Conservation (phyloP, 148 eudicot species). For the Simmondsia chinensis region DNA sequence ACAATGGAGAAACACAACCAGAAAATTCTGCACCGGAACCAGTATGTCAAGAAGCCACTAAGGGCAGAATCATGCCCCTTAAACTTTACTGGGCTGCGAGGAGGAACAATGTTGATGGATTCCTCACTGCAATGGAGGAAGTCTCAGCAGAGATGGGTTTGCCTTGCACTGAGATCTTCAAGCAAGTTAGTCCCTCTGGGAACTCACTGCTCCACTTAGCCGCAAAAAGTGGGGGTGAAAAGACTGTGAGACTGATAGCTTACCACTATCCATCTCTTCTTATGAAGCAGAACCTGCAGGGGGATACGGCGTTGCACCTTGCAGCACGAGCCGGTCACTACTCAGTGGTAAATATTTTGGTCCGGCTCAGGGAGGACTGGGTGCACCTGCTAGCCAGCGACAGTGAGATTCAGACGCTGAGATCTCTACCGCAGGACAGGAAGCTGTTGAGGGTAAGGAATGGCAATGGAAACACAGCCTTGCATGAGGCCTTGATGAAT, state of each 20-base stretch:
- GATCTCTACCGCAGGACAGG: not conserved
- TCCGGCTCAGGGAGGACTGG: not conserved
- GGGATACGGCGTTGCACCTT: slow-evolving; percentile 10
- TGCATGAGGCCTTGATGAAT: slow-evolving; percentile 16
- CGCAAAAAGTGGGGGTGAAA: not conserved
- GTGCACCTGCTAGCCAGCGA: not conserved
- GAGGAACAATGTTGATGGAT: not conserved
- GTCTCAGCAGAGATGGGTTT: not conserved
- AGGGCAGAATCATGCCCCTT: no score
- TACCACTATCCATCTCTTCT: slow-evolving; percentile 1
- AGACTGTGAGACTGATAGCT: not conserved
- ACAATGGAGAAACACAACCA: no score
- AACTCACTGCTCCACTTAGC: slow-evolving; percentile 15
- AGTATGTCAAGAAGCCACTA: no score
- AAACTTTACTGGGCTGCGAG: slow-evolving; percentile 1
- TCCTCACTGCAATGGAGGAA: not conserved
- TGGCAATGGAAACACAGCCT: slow-evolving; percentile 12
- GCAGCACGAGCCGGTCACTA: slow-evolving; percentile 5
- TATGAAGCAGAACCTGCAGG: not conserved
- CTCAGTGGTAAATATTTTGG: not conserved
- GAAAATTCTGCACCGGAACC: no score
- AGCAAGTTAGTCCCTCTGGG: slow-evolving; percentile 6
- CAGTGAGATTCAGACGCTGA: not conserved
- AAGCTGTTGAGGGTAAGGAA: slow-evolving; percentile 1
- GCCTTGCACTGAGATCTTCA: not conserved